These are phyloP conservation scores for Candida maesae DNA, from an alignment of 805 yeast genomes.

Conservation along the genomic window DNA sequence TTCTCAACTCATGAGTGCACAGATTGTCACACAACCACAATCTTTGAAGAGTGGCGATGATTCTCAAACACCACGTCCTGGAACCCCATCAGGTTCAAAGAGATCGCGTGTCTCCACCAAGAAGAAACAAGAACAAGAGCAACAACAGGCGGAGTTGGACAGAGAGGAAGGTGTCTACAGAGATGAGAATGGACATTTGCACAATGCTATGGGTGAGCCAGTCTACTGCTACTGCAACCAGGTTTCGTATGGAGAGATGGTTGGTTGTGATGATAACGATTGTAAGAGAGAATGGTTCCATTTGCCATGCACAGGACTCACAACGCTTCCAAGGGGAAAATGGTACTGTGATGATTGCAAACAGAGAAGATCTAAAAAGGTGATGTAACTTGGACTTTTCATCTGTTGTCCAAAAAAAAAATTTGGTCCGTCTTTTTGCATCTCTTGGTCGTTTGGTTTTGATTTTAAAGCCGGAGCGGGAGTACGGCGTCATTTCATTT, in stretches of 20 bases:
- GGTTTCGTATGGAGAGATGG: slow-evolving; percentile 98
- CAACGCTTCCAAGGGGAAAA: slow-evolving; percentile 80
- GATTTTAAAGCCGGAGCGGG: background rate
- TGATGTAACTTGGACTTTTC: no score
- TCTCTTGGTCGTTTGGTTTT: background rate
- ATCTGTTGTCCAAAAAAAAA: no score
- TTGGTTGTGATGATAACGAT: slow-evolving; percentile 93
- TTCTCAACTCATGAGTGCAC: background rate
- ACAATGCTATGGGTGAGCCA: slow-evolving; percentile 53
- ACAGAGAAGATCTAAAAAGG: slow-evolving; percentile 36
- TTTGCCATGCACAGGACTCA: slow-evolving; percentile 85
- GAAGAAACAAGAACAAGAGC: slow-evolving; percentile 17
- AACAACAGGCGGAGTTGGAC: slow-evolving; percentile 9
- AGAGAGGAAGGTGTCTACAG: slow-evolving; percentile 14
- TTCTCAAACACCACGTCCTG: slow-evolving; percentile 16
- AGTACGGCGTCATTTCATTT: no score
- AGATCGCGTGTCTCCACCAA: slow-evolving; percentile 18
- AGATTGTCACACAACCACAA: background rate
- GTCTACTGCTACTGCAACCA: slow-evolving; percentile 95
- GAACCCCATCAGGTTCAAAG: slow-evolving; percentile 17
- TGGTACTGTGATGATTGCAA: slow-evolving; percentile 76
- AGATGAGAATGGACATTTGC: slow-evolving; percentile 17
- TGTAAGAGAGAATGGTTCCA: slow-evolving; percentile 97
- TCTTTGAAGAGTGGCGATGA: background rate
- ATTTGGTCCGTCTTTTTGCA: background rate